phyloP scores from a whole-genome alignment of 352 stramenopile genomes.

The Sclerospora graminicola region DNA sequence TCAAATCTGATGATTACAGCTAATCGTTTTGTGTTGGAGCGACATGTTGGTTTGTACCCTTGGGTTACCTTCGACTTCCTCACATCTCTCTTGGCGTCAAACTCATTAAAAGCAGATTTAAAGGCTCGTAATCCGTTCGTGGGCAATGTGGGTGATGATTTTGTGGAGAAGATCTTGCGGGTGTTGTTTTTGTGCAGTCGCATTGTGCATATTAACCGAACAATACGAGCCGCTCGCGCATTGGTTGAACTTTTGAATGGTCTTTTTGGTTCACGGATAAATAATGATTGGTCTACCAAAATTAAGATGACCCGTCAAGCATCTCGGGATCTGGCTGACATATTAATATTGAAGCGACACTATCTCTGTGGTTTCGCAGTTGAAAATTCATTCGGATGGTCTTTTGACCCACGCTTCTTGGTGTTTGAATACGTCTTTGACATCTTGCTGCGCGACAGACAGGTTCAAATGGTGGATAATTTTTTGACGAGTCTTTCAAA shows the following conservation, averaged over 20 bases:
- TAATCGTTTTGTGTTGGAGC: constrained; percentile 48
- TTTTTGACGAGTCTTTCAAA: constrained; percentile 87
- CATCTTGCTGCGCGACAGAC: constrained; percentile 93
- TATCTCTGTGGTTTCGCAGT: constrained; percentile 28
- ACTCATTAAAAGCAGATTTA: constrained; percentile 48
- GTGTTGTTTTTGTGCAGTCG: constrained; percentile 71
- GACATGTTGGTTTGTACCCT: constrained; percentile 48
- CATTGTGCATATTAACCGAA: constrained; percentile 79
- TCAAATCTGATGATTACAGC: constrained; percentile 9
- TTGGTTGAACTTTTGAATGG: constrained; percentile 15
- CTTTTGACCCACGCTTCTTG: constrained; percentile 96
- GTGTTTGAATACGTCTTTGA: constrained; percentile 99
- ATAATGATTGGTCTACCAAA: constrained; percentile 17
- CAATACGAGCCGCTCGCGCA: constrained; percentile 37
- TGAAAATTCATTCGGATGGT: constrained; percentile 31
- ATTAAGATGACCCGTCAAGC: constrained; percentile 68
- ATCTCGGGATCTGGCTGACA: constrained; percentile 71
- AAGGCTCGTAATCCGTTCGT: constrained; percentile 61
- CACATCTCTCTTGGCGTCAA: constrained; percentile 56
- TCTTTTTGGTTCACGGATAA: constrained; percentile 1
- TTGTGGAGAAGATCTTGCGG: constrained; percentile 41
- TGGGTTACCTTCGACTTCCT: constrained; percentile 70
- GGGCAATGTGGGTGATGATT: constrained; percentile 11
- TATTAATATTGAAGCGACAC: constrained; percentile 65
- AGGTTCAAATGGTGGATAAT: constrained; percentile 99